phyloP scores from a whole-genome alignment of 345 rosid genomes.

The Boechera divaricarpa region DNA sequence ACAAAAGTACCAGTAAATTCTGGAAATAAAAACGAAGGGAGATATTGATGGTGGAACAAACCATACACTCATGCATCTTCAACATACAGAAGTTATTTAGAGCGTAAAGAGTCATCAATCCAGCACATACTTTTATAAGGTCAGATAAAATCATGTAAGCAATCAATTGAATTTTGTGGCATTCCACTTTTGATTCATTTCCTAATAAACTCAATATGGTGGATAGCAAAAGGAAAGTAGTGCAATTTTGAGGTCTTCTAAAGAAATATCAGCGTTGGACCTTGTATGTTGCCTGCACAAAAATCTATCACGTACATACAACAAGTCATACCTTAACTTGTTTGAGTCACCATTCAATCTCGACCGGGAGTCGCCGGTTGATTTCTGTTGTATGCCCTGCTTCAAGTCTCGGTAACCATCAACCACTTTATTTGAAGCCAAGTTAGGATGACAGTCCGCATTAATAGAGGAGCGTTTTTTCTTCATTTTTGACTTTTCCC shows the following conservation, averaged over 20 bases:
- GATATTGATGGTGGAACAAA: conserved; percentile 8
- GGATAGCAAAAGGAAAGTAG: conserved; percentile 7
- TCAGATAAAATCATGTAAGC: conserved; percentile 29
- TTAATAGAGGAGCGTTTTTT: conserved; percentile 90
- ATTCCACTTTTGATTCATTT: conserved; percentile 13
- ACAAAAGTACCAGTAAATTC: conserved; percentile 25
- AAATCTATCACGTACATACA: conserved; percentile 19
- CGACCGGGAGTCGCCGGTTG: conserved; percentile 58
- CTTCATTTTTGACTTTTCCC: conserved; percentile 93
- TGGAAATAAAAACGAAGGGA: neutral
- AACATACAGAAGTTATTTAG: conserved; percentile 22
- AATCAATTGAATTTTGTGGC: conserved; percentile 17
- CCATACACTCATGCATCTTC: conserved; percentile 17
- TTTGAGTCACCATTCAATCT: conserved; percentile 76
- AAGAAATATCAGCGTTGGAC: conserved; percentile 10
- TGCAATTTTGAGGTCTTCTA: conserved; percentile 4
- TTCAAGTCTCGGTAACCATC: conserved; percentile 80
- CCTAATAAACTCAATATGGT: conserved; percentile 12
- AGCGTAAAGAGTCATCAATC: conserved; percentile 24
- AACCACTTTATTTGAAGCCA: conserved; percentile 49
- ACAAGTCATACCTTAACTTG: conserved; percentile 67
- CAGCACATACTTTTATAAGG: conserved; percentile 27
- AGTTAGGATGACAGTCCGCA: conserved; percentile 62
- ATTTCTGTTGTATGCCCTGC: conserved; percentile 72
- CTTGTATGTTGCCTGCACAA: conserved; percentile 29